Conservation (phyloP, 352 stramenopile genomes). For the Phytopythium montanum region DNA sequence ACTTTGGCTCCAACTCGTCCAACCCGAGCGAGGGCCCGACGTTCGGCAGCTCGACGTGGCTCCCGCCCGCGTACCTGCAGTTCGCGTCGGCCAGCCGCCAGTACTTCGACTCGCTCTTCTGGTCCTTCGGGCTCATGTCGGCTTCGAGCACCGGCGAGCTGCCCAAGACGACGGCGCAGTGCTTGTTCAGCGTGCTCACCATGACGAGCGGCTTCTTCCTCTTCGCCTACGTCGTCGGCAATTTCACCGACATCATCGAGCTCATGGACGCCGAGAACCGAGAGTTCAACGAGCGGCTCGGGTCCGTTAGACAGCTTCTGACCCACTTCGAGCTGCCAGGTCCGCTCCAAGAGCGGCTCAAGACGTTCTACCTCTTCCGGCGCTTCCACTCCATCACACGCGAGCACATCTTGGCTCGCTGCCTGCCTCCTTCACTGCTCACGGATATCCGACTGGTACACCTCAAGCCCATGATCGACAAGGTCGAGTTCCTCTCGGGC, state of each 20-base stretch:
- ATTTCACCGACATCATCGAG: conserved; percentile 39
- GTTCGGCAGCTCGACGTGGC: conserved; percentile 32
- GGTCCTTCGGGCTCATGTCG: conserved; percentile 41
- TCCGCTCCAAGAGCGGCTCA: conserved; percentile 31
- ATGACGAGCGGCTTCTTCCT: conserved; percentile 36
- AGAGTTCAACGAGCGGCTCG: conserved; percentile 46
- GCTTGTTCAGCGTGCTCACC: conserved; percentile 31
- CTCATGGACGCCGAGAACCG: conserved; percentile 43
- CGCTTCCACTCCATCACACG: conserved; percentile 55
- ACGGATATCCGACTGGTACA: conserved; percentile 50
- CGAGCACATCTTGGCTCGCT: conserved; percentile 38
- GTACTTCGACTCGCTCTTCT: conserved; percentile 34
- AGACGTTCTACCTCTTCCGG: conserved; percentile 50
- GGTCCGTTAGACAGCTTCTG: conserved; percentile 33
- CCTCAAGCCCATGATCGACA: conserved; percentile 45
- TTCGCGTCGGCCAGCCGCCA: conserved; percentile 14
- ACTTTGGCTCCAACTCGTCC: conserved; percentile 43
- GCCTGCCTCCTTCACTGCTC: conserved; percentile 44
- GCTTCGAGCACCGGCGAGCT: conserved; percentile 30
- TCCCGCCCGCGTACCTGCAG: conserved; percentile 19
- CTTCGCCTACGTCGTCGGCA: conserved; percentile 43
- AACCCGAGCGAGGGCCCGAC: background rate
- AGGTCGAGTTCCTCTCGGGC: conserved; percentile 45
- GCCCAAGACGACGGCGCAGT: conserved; percentile 26
- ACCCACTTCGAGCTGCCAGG: conserved; percentile 35